phyloP scores from a whole-genome alignment of 306 rosid species.

The Vigna hirtella region DNA sequence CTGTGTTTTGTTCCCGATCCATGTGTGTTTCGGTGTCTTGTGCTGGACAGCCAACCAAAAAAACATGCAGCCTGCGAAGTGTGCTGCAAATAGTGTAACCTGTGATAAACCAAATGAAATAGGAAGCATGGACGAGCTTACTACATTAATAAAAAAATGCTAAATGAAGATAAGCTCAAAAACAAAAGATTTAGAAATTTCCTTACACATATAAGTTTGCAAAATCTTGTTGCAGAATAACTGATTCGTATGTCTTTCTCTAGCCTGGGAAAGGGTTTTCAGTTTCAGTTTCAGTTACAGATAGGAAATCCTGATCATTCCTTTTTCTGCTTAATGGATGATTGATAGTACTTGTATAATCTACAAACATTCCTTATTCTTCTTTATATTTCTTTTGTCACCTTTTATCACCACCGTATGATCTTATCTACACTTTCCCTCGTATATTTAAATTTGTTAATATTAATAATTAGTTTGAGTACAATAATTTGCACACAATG shows the following conservation, averaged over 20 bases:
- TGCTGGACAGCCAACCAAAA: conserved; percentile 78
- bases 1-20: conserved; percentile 65
- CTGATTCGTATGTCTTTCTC: conserved; percentile 88
- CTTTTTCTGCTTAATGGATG: background rate
- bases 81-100: conserved; percentile 85
- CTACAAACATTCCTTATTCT: background rate
- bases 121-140: conserved; percentile 22
- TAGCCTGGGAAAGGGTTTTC: conserved; percentile 58
- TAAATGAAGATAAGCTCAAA: background rate
- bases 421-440: too few species aligned
- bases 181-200: conserved; percentile 29
- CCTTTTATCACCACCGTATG: too few species aligned
- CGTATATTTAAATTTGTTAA: too few species aligned
- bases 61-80: conserved; percentile 86
- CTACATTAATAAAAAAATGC: background rate
- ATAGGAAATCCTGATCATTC: background rate
- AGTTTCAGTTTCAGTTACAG: conserved; percentile 22
- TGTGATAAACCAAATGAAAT: conserved; percentile 45
- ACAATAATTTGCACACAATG: background rate
- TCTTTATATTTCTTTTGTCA: too few species aligned
- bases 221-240: conserved; percentile 69
- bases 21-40: conserved; percentile 56
- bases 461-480: background rate
- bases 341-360: too few species aligned
- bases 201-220: conserved; percentile 81